phyloP scores from a whole-genome alignment of 305 asterid genomes.

The Stenogyne calaminthoides region DNA sequence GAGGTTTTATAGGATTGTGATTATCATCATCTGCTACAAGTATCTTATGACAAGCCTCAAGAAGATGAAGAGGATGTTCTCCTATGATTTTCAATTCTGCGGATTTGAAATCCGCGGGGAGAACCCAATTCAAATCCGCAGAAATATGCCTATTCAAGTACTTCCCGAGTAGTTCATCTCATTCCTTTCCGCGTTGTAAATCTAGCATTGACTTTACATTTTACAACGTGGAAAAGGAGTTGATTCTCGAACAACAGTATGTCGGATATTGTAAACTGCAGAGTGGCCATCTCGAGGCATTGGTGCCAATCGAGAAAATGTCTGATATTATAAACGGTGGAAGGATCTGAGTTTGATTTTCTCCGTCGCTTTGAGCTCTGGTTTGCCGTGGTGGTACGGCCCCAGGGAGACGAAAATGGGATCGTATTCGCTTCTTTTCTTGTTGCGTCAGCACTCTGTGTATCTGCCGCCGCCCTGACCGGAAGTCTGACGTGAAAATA shows the following conservation, averaged over 20 bases:
- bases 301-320: not conserved
- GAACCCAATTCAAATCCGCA: too few relatives aligned
- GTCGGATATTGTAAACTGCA: not conserved
- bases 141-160: not conserved
- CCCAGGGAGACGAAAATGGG: constrained; percentile 8
- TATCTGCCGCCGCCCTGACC: not conserved
- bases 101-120: not conserved
- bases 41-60: not conserved
- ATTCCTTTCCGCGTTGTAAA: not conserved
- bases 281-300: not conserved
- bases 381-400: constrained; percentile 14
- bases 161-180: not conserved
- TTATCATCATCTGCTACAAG: not conserved
- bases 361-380: not conserved
- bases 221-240: not conserved
- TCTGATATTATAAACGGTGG: not conserved
- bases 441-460: not conserved
- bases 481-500: not conserved
- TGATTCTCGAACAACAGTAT: constrained; percentile 3
- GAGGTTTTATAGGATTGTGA: too few relatives aligned
- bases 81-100: not conserved
- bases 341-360: not conserved
- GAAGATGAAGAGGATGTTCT: not conserved
- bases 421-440: not conserved
- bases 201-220: not conserved